phyloP scores from a whole-genome alignment of 768 basidiomycete species.

The Mycena amicta region DNA sequence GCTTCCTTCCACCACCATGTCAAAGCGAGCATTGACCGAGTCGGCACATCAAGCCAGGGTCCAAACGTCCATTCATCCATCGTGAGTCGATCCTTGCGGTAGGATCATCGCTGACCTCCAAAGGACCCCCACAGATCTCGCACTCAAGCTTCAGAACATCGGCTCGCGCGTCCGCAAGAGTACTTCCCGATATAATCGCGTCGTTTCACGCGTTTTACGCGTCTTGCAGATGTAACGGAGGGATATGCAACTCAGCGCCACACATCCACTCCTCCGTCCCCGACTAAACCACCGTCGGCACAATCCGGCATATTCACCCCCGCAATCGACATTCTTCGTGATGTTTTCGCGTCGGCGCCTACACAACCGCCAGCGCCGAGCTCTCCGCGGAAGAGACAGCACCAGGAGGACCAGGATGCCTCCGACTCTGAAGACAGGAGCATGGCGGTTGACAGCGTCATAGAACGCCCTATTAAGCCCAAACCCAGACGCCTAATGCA shows the following conservation, averaged over 20 bases:
- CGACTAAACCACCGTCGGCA: conserved; percentile 39
- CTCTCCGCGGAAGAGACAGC: conserved; percentile 40
- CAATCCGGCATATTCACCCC: conserved; percentile 52
- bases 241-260: conserved; percentile 48
- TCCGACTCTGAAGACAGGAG: conserved; percentile 33
- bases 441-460: conserved; percentile 33
- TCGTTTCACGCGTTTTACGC: conserved; percentile 29
- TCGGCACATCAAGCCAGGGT: conserved; percentile 13
- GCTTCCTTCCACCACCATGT: neutral
- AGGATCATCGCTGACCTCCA: too few species aligned
- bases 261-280: conserved; percentile 31
- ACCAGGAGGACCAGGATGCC: conserved; percentile 29
- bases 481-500: conserved; percentile 35
- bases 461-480: conserved; percentile 41
- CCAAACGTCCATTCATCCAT: conserved; percentile 8
- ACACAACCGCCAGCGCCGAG: conserved; percentile 11
- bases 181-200: conserved; percentile 32
- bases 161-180: conserved; percentile 64
- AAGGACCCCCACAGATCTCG: conserved; percentile 52
- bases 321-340: conserved; percentile 57
- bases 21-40: conserved; percentile 27
- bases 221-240: conserved; percentile 55
- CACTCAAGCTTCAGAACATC: conserved; percentile 55
- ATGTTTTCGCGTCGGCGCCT: conserved; percentile 37
- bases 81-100: too few species aligned